A percentile compares a stretch with the other conserved stretches of the same genome.
These are phyloP conservation scores for Cephalotrichum gorgonifer DNA, from an alignment of 2,329 filamentous ascomycete genomes.

Conservation along the genomic window DNA sequence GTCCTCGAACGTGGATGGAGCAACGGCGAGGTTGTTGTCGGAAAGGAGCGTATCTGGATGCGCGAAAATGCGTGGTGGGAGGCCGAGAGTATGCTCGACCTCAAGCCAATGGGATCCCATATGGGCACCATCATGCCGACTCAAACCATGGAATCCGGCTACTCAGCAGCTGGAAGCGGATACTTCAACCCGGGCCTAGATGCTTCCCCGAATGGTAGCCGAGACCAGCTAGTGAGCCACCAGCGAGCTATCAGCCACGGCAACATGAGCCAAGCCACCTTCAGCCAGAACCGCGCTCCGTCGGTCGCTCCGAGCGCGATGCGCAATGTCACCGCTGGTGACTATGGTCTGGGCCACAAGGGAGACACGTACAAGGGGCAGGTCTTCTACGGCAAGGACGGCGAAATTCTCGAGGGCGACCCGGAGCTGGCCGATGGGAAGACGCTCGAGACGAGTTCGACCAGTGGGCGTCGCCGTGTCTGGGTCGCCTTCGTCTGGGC, in stretches of 20 bases:
- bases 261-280: constrained; percentile 43
- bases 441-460: constrained; percentile 59
- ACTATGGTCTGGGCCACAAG: constrained; percentile 82
- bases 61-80: constrained; percentile 95
- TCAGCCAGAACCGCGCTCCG: constrained; percentile 27
- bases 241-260: constrained; percentile 46
- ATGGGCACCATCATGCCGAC: constrained; percentile 19
- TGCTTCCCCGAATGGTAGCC: constrained; percentile 51
- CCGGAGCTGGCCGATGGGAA: constrained; percentile 69
- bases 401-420: constrained; percentile 62
- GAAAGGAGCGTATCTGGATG: constrained; percentile 90
- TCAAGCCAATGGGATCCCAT: constrained; percentile 54
- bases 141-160: constrained; percentile 55
- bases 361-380: constrained; percentile 69
- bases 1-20: constrained; percentile 93
- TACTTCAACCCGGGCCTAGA: constrained; percentile 54
- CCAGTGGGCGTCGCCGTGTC: constrained; percentile 52
- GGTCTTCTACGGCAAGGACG: constrained; percentile 63
- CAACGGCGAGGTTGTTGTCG: constrained; percentile 90
- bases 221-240: constrained; percentile 58
- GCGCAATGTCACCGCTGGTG: constrained; percentile 53
- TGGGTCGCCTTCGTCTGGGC: constrained; percentile 83
- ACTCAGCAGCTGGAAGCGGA: constrained; percentile 54
- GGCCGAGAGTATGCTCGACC: constrained; percentile 88
- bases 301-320: constrained; percentile 52